phyloP scores from a whole-genome alignment of 352 stramenopile genomes.

The Globisporangium polare region DNA sequence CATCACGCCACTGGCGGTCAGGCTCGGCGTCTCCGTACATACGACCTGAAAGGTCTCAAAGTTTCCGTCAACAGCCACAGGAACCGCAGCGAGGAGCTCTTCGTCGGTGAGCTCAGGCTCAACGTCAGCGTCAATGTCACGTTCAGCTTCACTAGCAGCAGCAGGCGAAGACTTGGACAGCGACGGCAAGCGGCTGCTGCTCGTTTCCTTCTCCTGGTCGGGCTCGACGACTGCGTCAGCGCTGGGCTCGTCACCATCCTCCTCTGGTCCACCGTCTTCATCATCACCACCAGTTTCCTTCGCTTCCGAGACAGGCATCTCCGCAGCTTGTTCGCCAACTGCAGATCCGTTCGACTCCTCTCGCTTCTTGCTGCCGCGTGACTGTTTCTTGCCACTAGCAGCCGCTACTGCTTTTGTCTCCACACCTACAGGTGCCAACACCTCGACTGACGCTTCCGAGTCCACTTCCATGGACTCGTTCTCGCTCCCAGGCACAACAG shows the following conservation, averaged over 20 bases:
- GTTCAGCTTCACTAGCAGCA: not conserved
- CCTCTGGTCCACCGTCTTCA: not conserved
- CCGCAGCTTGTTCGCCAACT: not conserved
- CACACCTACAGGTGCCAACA: not conserved
- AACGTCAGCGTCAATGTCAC: not conserved
- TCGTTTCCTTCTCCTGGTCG: conserved; percentile 5
- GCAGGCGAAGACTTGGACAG: not conserved
- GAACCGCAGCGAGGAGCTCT: conserved; percentile 1
- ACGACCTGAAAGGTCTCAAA: conserved; percentile 3
- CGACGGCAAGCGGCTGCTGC: not conserved
- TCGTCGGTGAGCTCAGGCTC: not conserved
- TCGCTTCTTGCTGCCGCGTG: not conserved
- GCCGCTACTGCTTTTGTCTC: not conserved
- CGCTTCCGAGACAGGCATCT: not conserved
- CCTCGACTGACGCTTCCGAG: not conserved
- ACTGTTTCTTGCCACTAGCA: not conserved
- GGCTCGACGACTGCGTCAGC: not conserved
- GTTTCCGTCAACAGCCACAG: not conserved
- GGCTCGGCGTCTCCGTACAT: conserved; percentile 11
- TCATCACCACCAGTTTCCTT: not conserved
- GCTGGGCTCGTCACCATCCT: not conserved
- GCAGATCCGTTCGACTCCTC: not conserved
- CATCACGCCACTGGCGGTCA: not conserved
- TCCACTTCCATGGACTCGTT: conserved; percentile 8
- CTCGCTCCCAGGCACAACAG: not conserved